phyloP scores from a whole-genome alignment of 139 green algal species.

The Pycnococcus provasolii region DNA sequence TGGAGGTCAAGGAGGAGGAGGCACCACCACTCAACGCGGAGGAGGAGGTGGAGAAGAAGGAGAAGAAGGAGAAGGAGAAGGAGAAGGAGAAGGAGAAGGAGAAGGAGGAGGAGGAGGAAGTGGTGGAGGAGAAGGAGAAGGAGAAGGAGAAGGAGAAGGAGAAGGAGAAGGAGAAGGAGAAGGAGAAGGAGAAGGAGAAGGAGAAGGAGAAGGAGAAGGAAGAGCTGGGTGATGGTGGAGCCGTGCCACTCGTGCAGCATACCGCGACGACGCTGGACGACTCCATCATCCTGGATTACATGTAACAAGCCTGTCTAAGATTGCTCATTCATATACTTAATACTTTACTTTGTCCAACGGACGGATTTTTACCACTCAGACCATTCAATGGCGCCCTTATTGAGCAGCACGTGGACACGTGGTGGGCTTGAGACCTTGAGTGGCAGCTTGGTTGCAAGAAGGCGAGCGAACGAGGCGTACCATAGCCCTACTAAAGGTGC shows the following conservation, averaged over 20 bases:
- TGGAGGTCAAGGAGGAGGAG: too few species aligned
- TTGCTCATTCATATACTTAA: neutral
- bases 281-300: neutral
- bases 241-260: neutral
- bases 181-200: slow-evolving; percentile 1
- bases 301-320: neutral
- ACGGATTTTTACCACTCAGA: neutral
- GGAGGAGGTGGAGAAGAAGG: too few species aligned
- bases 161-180: neutral
- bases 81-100: neutral
- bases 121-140: neutral
- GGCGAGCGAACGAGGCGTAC: too few species aligned
- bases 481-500: too few species aligned
- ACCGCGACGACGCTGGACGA: neutral
- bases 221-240: neutral
- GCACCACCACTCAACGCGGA: too few species aligned
- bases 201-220: slow-evolving; percentile 1
- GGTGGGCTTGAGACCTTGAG: too few species aligned
- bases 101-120: neutral
- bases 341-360: neutral
- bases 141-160: slow-evolving; percentile 1
- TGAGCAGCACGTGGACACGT: neutral
- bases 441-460: too few species aligned
- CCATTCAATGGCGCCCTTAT: too few species aligned
- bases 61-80: neutral